A percentile compares a stretch with the other conserved stretches of the same genome.
Conservation (phyloP, 2,329 filamentous ascomycete genomes). For the Microcyclospora pomicola region DNA sequence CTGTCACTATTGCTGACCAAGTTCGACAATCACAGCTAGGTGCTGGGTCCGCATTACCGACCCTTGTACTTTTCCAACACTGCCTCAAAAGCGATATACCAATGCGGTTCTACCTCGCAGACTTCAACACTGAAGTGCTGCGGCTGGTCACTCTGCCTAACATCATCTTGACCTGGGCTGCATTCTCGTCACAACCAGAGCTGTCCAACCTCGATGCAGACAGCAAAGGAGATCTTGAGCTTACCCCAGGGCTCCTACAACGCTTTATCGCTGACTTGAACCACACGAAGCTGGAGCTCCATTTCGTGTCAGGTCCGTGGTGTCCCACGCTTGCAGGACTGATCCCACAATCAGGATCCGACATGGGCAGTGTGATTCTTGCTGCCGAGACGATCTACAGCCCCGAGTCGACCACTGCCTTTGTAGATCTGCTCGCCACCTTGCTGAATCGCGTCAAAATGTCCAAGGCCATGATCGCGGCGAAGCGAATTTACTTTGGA, state of each 20-base stretch:
- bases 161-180: conserved; percentile 52
- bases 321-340: conserved; percentile 46
- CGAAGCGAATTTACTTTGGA: conserved; percentile 72
- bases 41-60: conserved; percentile 64
- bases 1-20: not conserved
- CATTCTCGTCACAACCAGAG: conserved; percentile 1
- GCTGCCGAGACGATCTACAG: conserved; percentile 78
- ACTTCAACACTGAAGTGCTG: conserved; percentile 69
- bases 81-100: conserved; percentile 33
- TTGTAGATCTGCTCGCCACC: conserved; percentile 51
- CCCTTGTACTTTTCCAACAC: conserved; percentile 55
- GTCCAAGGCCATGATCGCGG: conserved; percentile 53
- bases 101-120: conserved; percentile 53
- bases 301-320: conserved; percentile 65
- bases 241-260: conserved; percentile 43
- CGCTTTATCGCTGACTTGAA: conserved; percentile 45
- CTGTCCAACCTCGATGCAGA: conserved; percentile 5
- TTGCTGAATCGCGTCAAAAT: conserved; percentile 40
- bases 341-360: conserved; percentile 28
- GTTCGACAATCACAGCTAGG: conserved; percentile 43
- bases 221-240: conserved; percentile 45
- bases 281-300: conserved; percentile 40
- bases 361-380: conserved; percentile 42
- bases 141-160: conserved; percentile 70
- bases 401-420: conserved; percentile 53